Evolutionary conservation across 192 early-diverging fungal species (phyloP).

Genomic region (Umbelopsis sp.): DNA sequence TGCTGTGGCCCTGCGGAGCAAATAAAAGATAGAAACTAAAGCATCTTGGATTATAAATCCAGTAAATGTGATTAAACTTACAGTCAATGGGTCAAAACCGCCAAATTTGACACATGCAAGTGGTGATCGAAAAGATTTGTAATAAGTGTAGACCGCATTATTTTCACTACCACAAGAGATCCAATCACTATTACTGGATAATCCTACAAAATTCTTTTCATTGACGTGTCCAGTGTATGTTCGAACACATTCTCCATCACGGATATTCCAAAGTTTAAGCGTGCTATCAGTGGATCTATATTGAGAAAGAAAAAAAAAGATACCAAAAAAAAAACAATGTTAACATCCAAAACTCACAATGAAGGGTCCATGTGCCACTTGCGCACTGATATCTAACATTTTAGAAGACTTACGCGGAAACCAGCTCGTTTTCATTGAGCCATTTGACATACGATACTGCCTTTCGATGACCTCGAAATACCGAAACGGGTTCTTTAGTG

Average conservation of each 20-base stretch:
- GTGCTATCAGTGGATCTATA: slow-evolving; percentile 86
- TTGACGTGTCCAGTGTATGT: slow-evolving; percentile 88
- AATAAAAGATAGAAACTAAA: neutral
- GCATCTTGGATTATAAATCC: neutral
- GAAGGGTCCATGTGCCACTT: neutral
- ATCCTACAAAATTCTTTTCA: slow-evolving; percentile 97
- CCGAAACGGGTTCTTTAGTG: slow-evolving; percentile 62
- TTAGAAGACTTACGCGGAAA: slow-evolving; percentile 65
- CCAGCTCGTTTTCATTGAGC: slow-evolving; percentile 71
- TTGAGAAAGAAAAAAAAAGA: neutral
- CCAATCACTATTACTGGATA: slow-evolving; percentile 81
- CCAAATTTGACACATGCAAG: slow-evolving; percentile 80
- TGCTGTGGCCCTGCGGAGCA: slow-evolving; percentile 52
- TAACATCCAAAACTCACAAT: neutral
- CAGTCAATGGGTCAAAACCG: slow-evolving; percentile 66
- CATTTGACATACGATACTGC: slow-evolving; percentile 96
- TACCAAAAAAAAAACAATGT: too few relatives aligned
- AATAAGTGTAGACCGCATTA: slow-evolving; percentile 87
- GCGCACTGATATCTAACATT: neutral
- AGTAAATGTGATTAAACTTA: slow-evolving; percentile 42
- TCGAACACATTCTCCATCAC: slow-evolving; percentile 52
- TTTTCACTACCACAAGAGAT: slow-evolving; percentile 94
- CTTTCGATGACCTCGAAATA: slow-evolving; percentile 87
- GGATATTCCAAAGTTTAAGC: slow-evolving; percentile 82
- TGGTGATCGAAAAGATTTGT: slow-evolving; percentile 71